A percentile compares a stretch with the other conserved stretches of the same genome.
These are phyloP conservation scores for Betula pendula DNA, from an alignment of 306 rosid species.

Conservation along the genomic window DNA sequence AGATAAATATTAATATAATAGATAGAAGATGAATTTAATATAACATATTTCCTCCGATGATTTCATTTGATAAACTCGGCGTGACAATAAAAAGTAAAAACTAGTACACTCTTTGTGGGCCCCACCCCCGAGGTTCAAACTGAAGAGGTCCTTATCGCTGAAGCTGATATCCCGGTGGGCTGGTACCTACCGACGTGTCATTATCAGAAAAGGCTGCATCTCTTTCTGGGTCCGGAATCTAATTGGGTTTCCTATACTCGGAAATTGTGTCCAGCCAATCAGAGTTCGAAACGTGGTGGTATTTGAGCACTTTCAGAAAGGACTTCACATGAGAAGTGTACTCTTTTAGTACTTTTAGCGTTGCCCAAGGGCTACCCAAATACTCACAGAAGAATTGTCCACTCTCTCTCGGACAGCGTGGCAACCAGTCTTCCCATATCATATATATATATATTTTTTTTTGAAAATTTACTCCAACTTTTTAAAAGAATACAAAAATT, in stretches of 20 bases:
- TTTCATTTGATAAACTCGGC: too few species aligned
- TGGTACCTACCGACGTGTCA: not conserved
- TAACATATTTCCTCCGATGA: too few species aligned
- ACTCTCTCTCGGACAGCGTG: not conserved
- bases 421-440: not conserved
- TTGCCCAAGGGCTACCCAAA: not conserved
- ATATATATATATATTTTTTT: too few species aligned
- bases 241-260: conserved; percentile 10
- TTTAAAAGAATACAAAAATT: too few species aligned
- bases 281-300: conserved; percentile 6
- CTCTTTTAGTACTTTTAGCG: not conserved
- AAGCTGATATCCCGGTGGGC: too few species aligned
- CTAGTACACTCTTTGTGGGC: not conserved
- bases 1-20: too few species aligned
- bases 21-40: too few species aligned
- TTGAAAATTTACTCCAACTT: too few species aligned
- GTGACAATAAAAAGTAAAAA: too few species aligned
- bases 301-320: not conserved
- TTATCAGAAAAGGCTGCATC: conserved; percentile 18
- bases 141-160: not conserved
- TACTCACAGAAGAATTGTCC: not conserved
- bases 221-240: conserved; percentile 15
- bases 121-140: not conserved
- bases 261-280: conserved; percentile 7
- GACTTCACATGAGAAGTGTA: not conserved